Percentiles rank a stretch among this genome's conserved stretches.
These are phyloP conservation scores for Tulasnella sp. DNA, from an alignment of 768 basidiomycete species.

Conservation along the genomic window DNA sequence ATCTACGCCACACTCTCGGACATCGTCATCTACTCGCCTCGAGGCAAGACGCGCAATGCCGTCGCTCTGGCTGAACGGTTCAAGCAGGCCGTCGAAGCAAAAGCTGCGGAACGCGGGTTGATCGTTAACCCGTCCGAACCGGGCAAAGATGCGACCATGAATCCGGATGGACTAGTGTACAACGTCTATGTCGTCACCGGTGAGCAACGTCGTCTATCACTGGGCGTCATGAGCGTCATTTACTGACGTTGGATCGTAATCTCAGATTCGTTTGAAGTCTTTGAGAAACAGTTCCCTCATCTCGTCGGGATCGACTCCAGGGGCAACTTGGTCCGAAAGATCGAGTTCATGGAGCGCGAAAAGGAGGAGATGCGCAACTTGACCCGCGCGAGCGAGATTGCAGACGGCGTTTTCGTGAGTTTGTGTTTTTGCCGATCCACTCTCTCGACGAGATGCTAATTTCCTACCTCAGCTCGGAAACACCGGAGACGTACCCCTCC, in stretches of 20 bases:
- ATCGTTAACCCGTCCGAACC: constrained; percentile 14
- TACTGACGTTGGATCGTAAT: background rate
- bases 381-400: constrained; percentile 70
- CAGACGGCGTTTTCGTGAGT: constrained; percentile 25
- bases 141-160: background rate
- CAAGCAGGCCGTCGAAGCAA: constrained; percentile 47
- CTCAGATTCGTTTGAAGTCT: constrained; percentile 26
- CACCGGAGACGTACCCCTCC: constrained; percentile 62
- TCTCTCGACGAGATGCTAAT: background rate
- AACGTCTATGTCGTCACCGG: constrained; percentile 71
- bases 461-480: constrained; percentile 86
- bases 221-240: no score
- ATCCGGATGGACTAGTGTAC: constrained; percentile 31
- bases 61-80: constrained; percentile 54
- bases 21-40: constrained; percentile 76
- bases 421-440: background rate
- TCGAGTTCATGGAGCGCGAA: constrained; percentile 75
- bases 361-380: constrained; percentile 84
- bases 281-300: constrained; percentile 24
- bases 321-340: constrained; percentile 23
- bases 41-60: constrained; percentile 42
- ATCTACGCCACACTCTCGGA: constrained; percentile 85
- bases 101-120: constrained; percentile 37
- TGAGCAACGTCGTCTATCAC: no score
- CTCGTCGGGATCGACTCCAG: constrained; percentile 25